phyloP scores from a whole-genome alignment of 192 early-diverging fungal genomes.

The Dissophora ornata region DNA sequence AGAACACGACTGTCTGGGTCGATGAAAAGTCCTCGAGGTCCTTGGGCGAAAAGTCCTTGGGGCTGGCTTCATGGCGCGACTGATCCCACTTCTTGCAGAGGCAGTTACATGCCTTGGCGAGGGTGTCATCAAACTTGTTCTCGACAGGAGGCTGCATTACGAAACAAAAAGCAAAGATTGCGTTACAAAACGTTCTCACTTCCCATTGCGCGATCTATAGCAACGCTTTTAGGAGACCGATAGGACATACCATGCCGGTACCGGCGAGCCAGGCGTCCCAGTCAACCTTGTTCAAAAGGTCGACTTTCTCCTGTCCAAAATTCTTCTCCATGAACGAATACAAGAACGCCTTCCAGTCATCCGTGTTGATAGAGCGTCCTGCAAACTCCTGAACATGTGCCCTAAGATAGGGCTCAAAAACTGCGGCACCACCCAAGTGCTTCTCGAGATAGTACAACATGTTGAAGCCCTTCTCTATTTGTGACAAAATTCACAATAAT shows the following conservation, averaged over 20 bases:
- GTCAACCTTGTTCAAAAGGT: slow-evolving; percentile 81
- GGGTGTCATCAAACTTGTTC: slow-evolving; percentile 86
- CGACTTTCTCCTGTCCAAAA: slow-evolving; percentile 73
- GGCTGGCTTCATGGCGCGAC: slow-evolving; percentile 61
- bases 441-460: slow-evolving; percentile 93
- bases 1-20: slow-evolving; percentile 80
- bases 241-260: slow-evolving; percentile 80
- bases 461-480: slow-evolving; percentile 93
- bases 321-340: slow-evolving; percentile 79
- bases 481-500: neutral
- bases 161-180: neutral
- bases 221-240: neutral
- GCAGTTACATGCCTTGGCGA: slow-evolving; percentile 82
- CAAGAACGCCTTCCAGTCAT: slow-evolving; percentile 88
- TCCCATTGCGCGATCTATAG: neutral
- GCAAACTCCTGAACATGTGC: slow-evolving; percentile 85
- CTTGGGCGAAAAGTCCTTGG: slow-evolving; percentile 66
- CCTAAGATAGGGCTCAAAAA: slow-evolving; percentile 90
- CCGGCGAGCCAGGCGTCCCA: slow-evolving; percentile 92
- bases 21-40: slow-evolving; percentile 80
- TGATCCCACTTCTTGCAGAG: slow-evolving; percentile 84
- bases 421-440: slow-evolving; percentile 81
- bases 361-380: slow-evolving; percentile 88
- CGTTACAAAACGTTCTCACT: too few species aligned
- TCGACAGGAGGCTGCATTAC: slow-evolving; percentile 75